phyloP scores from a whole-genome alignment of 2,329 filamentous ascomycete genomes.

The Sordariomycetes sp. region DNA sequence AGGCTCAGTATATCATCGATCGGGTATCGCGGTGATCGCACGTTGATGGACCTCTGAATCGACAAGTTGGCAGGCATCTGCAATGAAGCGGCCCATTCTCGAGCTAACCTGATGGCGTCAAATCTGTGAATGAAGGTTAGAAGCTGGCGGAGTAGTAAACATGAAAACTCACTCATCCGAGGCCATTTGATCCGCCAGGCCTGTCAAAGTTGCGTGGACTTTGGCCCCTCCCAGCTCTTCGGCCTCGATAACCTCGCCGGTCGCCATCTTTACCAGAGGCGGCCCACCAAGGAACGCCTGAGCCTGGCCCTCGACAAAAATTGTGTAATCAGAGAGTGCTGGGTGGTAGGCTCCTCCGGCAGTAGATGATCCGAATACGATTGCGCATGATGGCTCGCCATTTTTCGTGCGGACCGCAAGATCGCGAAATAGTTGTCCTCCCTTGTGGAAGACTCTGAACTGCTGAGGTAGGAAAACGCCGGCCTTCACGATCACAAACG shows the following conservation, averaged over 20 bases:
- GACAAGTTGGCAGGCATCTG: no score
- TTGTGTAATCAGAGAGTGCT: conserved; percentile 25
- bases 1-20: conserved; percentile 25
- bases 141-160: no score
- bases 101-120: conserved; percentile 24
- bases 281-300: conserved; percentile 34
- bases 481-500: conserved; percentile 6
- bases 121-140: no score
- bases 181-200: conserved; percentile 32
- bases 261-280: conserved; percentile 35
- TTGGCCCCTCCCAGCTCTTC: conserved; percentile 31
- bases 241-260: conserved; percentile 28
- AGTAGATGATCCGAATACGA: conserved; percentile 34
- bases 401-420: conserved; percentile 25
- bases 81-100: conserved; percentile 12
- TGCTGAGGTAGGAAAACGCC: conserved; percentile 32
- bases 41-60: conserved; percentile 10
- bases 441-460: conserved; percentile 31
- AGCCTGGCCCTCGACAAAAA: conserved; percentile 23
- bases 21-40: conserved; percentile 18
- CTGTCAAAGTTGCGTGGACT: conserved; percentile 28
- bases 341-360: conserved; percentile 20
- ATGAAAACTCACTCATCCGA: no score
- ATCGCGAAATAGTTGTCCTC: conserved; percentile 26
- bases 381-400: conserved; percentile 27